These are phyloP conservation scores for Mallotus nudiflorus DNA, from an alignment of 345 rosid genomes.

Conservation along the genomic window DNA sequence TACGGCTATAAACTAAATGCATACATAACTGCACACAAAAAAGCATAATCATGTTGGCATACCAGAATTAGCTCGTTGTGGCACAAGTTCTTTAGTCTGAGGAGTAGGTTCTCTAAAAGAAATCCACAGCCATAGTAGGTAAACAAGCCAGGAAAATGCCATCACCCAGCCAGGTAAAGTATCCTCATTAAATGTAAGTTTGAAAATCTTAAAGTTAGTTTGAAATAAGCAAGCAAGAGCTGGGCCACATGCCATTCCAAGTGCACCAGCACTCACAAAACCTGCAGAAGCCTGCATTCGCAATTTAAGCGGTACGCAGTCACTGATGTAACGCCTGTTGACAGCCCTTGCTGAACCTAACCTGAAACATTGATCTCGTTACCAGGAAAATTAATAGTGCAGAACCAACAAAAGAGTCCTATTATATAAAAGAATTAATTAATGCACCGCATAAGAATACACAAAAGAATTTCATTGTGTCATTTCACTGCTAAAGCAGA, in stretches of 20 bases:
- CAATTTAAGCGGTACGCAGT: conserved; percentile 80
- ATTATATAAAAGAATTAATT: not conserved
- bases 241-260: conserved; percentile 99
- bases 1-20: not conserved
- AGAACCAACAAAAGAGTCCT: not conserved
- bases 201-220: conserved; percentile 68
- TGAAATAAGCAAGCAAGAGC: conserved; percentile 96
- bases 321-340: conserved; percentile 92
- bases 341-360: conserved; percentile 98
- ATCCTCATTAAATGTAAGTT: conserved; percentile 66
- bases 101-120: conserved; percentile 79
- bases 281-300: conserved; percentile 98
- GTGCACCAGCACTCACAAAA: conserved; percentile 99
- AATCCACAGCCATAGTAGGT: conserved; percentile 83
- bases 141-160: conserved; percentile 85
- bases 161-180: conserved; percentile 99
- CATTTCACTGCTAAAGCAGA: not conserved
- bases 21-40: no score
- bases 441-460: no score
- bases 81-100: conserved; percentile 42
- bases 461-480: no score
- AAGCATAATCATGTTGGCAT: conserved; percentile 18
- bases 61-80: conserved; percentile 48
- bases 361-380: conserved; percentile 34
- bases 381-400: not conserved